A percentile compares a stretch with the other conserved stretches of the same genome.
phyloP scores from a whole-genome alignment of 371 early-diverging fungal species.

The Dichotomocladium elegans region DNA sequence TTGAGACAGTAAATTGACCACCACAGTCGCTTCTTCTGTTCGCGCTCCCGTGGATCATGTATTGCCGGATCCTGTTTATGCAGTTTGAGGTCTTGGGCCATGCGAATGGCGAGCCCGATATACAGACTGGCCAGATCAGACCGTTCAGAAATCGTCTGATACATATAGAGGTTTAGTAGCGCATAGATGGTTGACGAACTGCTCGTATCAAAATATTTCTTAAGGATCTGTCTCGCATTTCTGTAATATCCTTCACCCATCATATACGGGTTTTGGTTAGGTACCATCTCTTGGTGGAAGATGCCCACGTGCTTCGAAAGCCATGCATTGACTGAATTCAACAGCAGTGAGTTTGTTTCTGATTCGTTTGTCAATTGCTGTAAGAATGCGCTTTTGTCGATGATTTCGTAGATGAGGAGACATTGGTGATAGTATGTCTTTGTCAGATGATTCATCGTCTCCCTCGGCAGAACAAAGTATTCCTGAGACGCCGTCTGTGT shows the following conservation, averaged over 20 bases:
- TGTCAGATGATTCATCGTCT: conserved; percentile 41
- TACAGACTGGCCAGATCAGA: conserved; percentile 56
- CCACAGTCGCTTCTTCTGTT: conserved; percentile 58
- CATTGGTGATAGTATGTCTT: conserved; percentile 53
- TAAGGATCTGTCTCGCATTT: conserved; percentile 52
- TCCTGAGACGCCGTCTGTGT: no score
- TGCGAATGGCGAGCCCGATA: conserved; percentile 58
- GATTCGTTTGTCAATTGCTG: conserved; percentile 29
- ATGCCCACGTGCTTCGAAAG: conserved; percentile 55
- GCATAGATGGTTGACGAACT: conserved; percentile 50
- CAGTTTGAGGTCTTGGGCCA: conserved; percentile 63
- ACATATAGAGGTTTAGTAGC: conserved; percentile 59
- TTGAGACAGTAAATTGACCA: conserved; percentile 64
- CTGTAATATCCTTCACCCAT: conserved; percentile 57
- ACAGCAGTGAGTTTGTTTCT: conserved; percentile 47
- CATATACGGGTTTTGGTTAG: conserved; percentile 32
- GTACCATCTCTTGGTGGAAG: conserved; percentile 44
- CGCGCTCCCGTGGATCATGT: conserved; percentile 42
- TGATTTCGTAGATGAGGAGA: conserved; percentile 53
- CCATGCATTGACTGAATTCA: conserved; percentile 59
- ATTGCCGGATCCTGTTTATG: conserved; percentile 50
- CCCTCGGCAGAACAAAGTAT: no score
- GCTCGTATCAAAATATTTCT: conserved; percentile 55
- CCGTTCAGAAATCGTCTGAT: conserved; percentile 54
- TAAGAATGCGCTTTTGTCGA: conserved; percentile 50